Evolutionary conservation across 2,329 filamentous ascomycete species (phyloP), one percentile per base, ranked within the genome.

Genomic region (Moelleriella libera): DNA sequence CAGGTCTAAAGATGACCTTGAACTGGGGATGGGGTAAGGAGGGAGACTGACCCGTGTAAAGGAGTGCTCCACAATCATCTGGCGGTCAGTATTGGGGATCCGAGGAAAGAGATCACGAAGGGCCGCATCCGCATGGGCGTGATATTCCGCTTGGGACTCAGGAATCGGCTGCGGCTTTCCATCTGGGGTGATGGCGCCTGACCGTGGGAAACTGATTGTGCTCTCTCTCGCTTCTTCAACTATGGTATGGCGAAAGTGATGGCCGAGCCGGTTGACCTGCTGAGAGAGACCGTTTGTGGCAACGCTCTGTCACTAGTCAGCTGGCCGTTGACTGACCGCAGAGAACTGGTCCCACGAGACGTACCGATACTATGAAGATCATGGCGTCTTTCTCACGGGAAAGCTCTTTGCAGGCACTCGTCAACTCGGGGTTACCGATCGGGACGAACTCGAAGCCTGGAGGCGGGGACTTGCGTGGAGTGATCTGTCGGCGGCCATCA

Each of bases 291-390:
- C 61, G 44, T 63, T 66, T n/a, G 62, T 56, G 48, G 64, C 54
- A 28, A 49, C 45, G 31, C 30, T 48, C 50, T 51, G 48, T 31
- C 29, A 12, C 34, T 6, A 34, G 40, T 50, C 45, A 50, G 34
- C 8, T 37, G 8, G 34, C 12, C 34, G 12, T 34, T 43, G 3
- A 21, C 21, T 21, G 21, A 21, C 21, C 21, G 21, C 21, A 21
- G 21, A 21, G 3, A 21, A 21, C 21, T 21, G 21, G 2, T 21
- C 21, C 21, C 40, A 12, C 29, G 29, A 32, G 30, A 42, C 49
- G 43, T 69, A 81, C 79, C 56, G 78, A 79, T 44, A 83, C 79
- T 49, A 83, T 81, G 54, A 80, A 83, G 12, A 82, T 75, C 72
- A 80, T 76, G 43, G 76, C 77, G 54, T 71, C 78, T 45, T 69